phyloP scores from a whole-genome alignment of 2,329 filamentous ascomycete genomes.

The Elsinoe perseae region DNA sequence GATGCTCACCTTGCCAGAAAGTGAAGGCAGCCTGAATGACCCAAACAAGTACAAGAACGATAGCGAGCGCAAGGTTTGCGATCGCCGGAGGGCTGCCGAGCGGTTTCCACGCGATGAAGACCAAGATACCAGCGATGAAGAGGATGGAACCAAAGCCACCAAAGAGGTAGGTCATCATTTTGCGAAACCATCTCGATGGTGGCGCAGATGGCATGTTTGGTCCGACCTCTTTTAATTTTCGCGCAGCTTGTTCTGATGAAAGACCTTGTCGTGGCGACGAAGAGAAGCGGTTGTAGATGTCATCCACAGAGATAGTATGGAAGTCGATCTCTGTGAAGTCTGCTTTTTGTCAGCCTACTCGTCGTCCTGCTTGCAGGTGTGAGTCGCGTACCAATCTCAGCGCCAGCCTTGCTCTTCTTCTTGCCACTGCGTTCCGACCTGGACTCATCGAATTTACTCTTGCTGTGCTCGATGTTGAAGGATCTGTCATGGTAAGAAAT shows the following conservation, averaged over 20 bases:
- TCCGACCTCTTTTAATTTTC: constrained; percentile 53
- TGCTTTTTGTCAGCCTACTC: constrained; percentile 17
- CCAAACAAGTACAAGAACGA: constrained; percentile 66
- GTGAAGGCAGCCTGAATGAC: constrained; percentile 44
- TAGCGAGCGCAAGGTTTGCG: constrained; percentile 65
- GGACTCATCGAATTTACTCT: constrained; percentile 22
- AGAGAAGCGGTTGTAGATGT: constrained; percentile 53
- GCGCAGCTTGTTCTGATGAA: constrained; percentile 49
- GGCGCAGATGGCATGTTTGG: constrained; percentile 60
- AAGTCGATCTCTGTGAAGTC: constrained; percentile 51
- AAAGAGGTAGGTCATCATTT: constrained; percentile 63
- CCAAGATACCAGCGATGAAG: constrained; percentile 59
- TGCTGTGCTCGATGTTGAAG: constrained; percentile 36
- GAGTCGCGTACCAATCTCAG: constrained; percentile 27
- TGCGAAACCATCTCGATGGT: constrained; percentile 51
- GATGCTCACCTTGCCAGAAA: constrained; percentile 43
- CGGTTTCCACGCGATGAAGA: constrained; percentile 70
- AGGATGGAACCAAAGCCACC: constrained; percentile 68
- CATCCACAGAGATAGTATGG: constrained; percentile 53
- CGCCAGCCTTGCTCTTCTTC: constrained; percentile 30
- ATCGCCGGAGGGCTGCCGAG: constrained; percentile 62
- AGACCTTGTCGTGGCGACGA: constrained; percentile 53
- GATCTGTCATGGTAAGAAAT: constrained; percentile 25
- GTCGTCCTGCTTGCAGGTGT: background rate
- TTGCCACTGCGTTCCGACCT: constrained; percentile 21